Evolutionary conservation across 257 asterid species (phyloP), one percentile per base, ranked within the genome.

Genomic region (Oldenlandia corymbosa): DNA sequence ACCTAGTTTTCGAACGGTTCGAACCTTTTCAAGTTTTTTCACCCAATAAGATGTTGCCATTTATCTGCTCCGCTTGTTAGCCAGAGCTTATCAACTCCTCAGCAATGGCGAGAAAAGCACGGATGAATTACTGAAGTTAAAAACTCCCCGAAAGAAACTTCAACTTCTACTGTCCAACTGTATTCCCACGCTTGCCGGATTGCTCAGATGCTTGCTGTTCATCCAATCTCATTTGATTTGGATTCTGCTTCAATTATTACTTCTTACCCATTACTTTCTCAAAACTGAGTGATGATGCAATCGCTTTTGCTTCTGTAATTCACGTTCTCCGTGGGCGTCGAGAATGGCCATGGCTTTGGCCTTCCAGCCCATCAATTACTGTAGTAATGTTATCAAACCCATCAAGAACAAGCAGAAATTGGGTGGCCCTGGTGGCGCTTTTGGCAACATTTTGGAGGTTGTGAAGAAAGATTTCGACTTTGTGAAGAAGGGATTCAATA

Each of bases 401-500:
- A 20, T 60, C 79, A 69, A 62, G 60, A 65, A 48, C 68, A 70
- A 75, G 67, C 78, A 64, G 30, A 84, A 71, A 26, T 16, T 62
- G 51, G 60, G 73, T 48, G 60, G 28, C 28, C 58, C 60, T 48
- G 83, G 81, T 16, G 84, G 83, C 16, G 81, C 81, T 48, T 57
- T 82, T 64, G 84, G 80, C 66, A 83, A 80, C 37, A 41, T 81
- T 24, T 70, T 54, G 58, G 88, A 84, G 70, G 90, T 88, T 48
- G 80, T 85, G 71, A 84, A 69, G 31, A 91, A 83, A 56, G 98
- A 91, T 68, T 66, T 75, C 0, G 75, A 39, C 11, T 86, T 76
- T 72, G 5, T 91, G 58, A 79, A 66, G 68, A 74, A 71, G 65
- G 87, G 95, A 21, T 56, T 86, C 21, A 71, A 75, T 32, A 79